A percentile compares a stretch with the other conserved stretches of the same genome.
Conservation (phyloP, 2,329 filamentous ascomycete genomes). For the Furcasterigmium furcatum region DNA sequence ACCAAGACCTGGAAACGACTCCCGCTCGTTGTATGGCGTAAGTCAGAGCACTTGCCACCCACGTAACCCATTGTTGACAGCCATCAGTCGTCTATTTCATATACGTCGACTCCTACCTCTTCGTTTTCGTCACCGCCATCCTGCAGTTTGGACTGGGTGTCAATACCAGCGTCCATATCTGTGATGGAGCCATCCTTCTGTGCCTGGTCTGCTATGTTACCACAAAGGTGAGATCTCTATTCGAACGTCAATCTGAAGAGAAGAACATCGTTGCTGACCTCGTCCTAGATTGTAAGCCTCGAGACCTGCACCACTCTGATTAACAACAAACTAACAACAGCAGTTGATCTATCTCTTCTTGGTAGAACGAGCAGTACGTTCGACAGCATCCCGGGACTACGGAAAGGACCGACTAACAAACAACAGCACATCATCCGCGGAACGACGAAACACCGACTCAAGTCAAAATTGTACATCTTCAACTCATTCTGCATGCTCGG, state of each 20-base stretch:
- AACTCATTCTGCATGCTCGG: slow-evolving; percentile 56
- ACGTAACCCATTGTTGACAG: background rate
- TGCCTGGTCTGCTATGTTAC: slow-evolving; percentile 61
- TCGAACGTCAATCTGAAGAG: background rate
- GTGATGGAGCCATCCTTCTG: slow-evolving; percentile 55
- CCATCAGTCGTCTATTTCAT: slow-evolving; percentile 55
- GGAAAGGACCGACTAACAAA: slow-evolving; percentile 7
- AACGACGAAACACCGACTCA: slow-evolving; percentile 44
- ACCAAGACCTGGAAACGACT: slow-evolving; percentile 36
- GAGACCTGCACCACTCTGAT: background rate
- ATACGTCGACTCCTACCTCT: slow-evolving; percentile 57
- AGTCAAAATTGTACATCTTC: slow-evolving; percentile 57
- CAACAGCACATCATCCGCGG: slow-evolving; percentile 54
- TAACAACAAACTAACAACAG: slow-evolving; percentile 1
- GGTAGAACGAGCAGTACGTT: slow-evolving; percentile 57
- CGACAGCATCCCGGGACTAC: background rate
- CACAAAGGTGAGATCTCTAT: slow-evolving; percentile 54
- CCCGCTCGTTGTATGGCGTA: slow-evolving; percentile 40
- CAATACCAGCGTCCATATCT: slow-evolving; percentile 45
- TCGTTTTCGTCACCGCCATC: slow-evolving; percentile 55
- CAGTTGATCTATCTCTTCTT: slow-evolving; percentile 62
- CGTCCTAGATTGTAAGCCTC: slow-evolving; percentile 25
- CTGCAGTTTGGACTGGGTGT: slow-evolving; percentile 55
- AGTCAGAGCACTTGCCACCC: slow-evolving; percentile 13
- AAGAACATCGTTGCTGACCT: background rate